Evolutionary conservation across 2,329 filamentous ascomycete genomes (phyloP).

Genomic region (Exutisphaerella laricina): DNA sequence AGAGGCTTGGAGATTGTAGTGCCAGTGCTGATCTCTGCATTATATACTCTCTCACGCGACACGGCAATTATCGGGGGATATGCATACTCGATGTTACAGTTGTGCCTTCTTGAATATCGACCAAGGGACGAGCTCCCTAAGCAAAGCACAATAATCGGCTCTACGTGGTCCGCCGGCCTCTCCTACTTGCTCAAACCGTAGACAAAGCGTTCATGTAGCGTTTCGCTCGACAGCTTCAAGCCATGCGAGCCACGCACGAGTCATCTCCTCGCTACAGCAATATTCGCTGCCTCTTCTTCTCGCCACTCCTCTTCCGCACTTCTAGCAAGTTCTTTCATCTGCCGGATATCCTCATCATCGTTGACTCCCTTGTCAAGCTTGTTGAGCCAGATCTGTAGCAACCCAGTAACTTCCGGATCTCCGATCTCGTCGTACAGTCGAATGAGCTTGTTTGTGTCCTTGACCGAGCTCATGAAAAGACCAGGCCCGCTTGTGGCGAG

Average conservation of each 20-base stretch:
- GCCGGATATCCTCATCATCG: conserved; percentile 21
- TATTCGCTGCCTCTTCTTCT: conserved; percentile 1
- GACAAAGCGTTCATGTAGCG: no score
- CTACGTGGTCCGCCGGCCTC: no score
- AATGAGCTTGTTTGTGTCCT: conserved; percentile 35
- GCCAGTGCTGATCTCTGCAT: no score
- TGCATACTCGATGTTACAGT: no score
- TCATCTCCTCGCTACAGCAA: background rate
- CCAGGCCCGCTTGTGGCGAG: conserved; percentile 24
- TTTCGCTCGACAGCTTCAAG: background rate
- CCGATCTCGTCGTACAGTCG: conserved; percentile 25
- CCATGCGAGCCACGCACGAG: background rate
- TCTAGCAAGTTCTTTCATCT: conserved; percentile 27
- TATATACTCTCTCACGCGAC: no score
- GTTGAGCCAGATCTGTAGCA: conserved; percentile 28
- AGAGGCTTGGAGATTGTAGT: no score
- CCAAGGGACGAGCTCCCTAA: no score
- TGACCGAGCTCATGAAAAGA: conserved; percentile 32
- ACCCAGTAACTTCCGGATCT: conserved; percentile 21
- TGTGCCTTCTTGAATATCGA: no score
- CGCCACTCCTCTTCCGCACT: conserved; percentile 19
- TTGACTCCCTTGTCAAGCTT: conserved; percentile 27
- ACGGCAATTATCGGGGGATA: no score
- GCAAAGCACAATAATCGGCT: no score
- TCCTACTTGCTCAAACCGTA: no score